Conservation (phyloP, 345 rosid species). For the Pugionium cornutum region DNA sequence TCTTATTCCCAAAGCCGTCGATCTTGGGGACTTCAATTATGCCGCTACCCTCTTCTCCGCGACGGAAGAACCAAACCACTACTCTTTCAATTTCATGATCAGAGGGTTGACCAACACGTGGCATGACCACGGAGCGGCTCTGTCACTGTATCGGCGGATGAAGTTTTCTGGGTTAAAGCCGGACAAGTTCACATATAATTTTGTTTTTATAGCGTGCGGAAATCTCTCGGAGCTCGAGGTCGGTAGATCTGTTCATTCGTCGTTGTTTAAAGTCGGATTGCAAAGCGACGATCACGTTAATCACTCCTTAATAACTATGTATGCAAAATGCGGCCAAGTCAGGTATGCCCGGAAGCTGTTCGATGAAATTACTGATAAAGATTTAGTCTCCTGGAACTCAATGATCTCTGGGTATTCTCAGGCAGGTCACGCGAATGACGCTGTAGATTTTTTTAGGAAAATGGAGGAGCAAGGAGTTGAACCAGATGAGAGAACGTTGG, state of each 20-base stretch:
- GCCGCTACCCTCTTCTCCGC: conserved; percentile 61
- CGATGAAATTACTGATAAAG: conserved; percentile 61
- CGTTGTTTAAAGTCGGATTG: conserved; percentile 60
- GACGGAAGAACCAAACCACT: conserved; percentile 58
- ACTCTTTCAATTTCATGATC: conserved; percentile 80
- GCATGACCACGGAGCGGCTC: conserved; percentile 46
- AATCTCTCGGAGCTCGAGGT: conserved; percentile 48
- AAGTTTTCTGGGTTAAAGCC: conserved; percentile 55
- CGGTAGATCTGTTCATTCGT: conserved; percentile 60
- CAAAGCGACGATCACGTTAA: conserved; percentile 52
- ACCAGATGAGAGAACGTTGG: conserved; percentile 79
- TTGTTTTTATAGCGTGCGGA: conserved; percentile 65
- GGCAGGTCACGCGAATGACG: conserved; percentile 61
- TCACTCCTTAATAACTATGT: conserved; percentile 72
- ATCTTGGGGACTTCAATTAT: conserved; percentile 55
- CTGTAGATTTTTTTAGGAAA: conserved; percentile 57
- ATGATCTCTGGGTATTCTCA: conserved; percentile 84
- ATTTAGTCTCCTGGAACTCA: conserved; percentile 84
- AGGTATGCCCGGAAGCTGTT: conserved; percentile 63
- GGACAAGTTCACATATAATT: conserved; percentile 73
- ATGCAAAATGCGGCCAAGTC: conserved; percentile 48
- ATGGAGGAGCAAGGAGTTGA: conserved; percentile 66
- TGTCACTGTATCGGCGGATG: conserved; percentile 59
- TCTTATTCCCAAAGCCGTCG: conserved; percentile 66
- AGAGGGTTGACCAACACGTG: conserved; percentile 67